These are phyloP conservation scores for Tanozyma kutaoensis DNA, from an alignment of 805 yeast species.

Conservation along the genomic window DNA sequence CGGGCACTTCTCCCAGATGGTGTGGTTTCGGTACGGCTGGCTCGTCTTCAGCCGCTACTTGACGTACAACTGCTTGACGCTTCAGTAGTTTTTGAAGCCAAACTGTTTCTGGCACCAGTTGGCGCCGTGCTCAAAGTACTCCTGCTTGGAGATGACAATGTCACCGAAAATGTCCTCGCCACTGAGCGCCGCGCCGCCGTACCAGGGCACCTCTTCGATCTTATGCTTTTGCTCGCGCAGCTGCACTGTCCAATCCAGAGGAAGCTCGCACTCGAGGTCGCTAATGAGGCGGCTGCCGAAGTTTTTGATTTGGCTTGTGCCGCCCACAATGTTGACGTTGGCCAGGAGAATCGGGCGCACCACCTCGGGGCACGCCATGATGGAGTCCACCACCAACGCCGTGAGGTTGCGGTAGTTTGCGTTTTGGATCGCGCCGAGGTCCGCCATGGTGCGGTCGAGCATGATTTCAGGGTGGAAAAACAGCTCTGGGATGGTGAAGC, in stretches of 20 bases:
- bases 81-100: conserved; percentile 22
- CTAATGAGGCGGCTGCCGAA: conserved; percentile 44
- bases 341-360: conserved; percentile 64
- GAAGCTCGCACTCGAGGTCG: conserved; percentile 56
- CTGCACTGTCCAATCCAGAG: conserved; percentile 56
- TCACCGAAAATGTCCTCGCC: conserved; percentile 30
- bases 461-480: conserved; percentile 72
- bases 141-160: conserved; percentile 58
- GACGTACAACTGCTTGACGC: conserved; percentile 60
- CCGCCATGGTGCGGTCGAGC: conserved; percentile 19
- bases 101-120: conserved; percentile 40
- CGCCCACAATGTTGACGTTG: conserved; percentile 75
- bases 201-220: conserved; percentile 20
- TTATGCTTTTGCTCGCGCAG: conserved; percentile 18
- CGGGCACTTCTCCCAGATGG: conserved; percentile 85
- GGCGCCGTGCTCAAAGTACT: conserved; percentile 78
- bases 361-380: conserved; percentile 60
- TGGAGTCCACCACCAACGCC: conserved; percentile 62
- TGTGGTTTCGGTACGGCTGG: conserved; percentile 93
- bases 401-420: conserved; percentile 57
- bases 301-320: conserved; percentile 61
- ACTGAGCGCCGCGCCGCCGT: conserved; percentile 19
- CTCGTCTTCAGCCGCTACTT: conserved; percentile 62
- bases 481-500: conserved; percentile 80
- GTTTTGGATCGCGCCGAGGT: conserved; percentile 16